Base-by-base conservation (phyloP, 2,329 filamentous ascomycete genomes). In the Xylariaceae sp. region DNA sequence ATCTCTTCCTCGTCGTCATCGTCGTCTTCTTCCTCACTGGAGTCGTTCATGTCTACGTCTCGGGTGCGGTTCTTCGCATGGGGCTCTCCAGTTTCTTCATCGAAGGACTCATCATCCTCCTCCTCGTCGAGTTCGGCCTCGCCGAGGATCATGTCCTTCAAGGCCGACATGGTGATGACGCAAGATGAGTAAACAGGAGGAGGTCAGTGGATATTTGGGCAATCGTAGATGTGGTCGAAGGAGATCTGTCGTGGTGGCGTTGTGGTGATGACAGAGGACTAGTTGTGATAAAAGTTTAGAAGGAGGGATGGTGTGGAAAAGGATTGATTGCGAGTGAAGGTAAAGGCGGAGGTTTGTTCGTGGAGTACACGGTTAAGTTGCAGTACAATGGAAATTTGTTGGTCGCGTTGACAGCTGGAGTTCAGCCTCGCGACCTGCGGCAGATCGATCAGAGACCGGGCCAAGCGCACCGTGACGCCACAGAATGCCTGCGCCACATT, bases 1-100 rank as follows among this genome's bases (percentile, higher is more conserved):
- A 86, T 88, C 68, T 90, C 91, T 72, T 94, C 92, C 71, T 92
- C 89, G 66, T 96, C 92, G 60, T 96, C 92, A 61, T 96, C 91
- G 57, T 95, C 90, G 39, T 96, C 90, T 64, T 95, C 92, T 71
- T 96, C 92, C 67, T 96, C 92, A 68, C 90, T 95, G 0, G 90
- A 96, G 74, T 96, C 92, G 69, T 93, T 88, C 57, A 90, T 75
- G 53, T 79, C 76, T 41, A 73, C 76, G 51, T 76, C 74, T 39
- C 71, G 69, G n/a, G 69, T 66, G 62, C 76, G 73, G 60, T 78
- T 73, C 71, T 78, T 78, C 55, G 74, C 66, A 51, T 76, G 78
- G 51, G 77, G 74, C 67, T 88, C 82, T 55, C 85, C 88, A 30
- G 82, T 86, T 63, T 90, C 89, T 65, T 92, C 90, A 68, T 91